phyloP scores from a whole-genome alignment of 176 grass and related monocot genomes.

The Ampelocalamus luodianensis region DNA sequence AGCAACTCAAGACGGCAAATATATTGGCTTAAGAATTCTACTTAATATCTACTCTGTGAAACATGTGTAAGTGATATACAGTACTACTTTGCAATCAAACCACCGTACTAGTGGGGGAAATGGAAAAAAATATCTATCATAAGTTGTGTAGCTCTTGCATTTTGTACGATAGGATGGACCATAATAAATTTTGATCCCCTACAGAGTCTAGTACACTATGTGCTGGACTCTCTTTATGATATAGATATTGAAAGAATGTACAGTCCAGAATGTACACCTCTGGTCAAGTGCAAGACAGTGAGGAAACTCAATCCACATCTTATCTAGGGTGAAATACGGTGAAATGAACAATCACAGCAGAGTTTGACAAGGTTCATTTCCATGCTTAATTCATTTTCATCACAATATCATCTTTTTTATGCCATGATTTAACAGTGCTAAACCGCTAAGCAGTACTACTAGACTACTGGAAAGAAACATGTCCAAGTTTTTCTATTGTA shows the following conservation, averaged over 20 bases:
- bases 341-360: conserved; percentile 2
- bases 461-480: conserved; percentile 37
- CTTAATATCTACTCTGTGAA: neutral
- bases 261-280: conserved; percentile 1
- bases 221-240: conserved; percentile 22
- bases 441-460: neutral
- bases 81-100: conserved; percentile 15
- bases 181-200: neutral
- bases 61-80: neutral
- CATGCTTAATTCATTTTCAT: neutral
- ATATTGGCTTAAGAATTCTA: conserved; percentile 18
- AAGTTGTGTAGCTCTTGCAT: conserved; percentile 23
- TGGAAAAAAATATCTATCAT: neutral
- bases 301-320: conserved; percentile 5
- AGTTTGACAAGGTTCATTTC: conserved; percentile 12
- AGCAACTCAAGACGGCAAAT: conserved; percentile 5
- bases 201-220: neutral
- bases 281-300: neutral
- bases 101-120: neutral
- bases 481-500: conserved; percentile 42
- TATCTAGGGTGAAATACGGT: neutral
- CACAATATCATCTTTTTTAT: neutral
- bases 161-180: neutral
- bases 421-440: neutral
- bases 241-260: conserved; percentile 5